Base-by-base conservation (phyloP, 257 asterid genomes). In the Hygrophila difformis region DNA sequence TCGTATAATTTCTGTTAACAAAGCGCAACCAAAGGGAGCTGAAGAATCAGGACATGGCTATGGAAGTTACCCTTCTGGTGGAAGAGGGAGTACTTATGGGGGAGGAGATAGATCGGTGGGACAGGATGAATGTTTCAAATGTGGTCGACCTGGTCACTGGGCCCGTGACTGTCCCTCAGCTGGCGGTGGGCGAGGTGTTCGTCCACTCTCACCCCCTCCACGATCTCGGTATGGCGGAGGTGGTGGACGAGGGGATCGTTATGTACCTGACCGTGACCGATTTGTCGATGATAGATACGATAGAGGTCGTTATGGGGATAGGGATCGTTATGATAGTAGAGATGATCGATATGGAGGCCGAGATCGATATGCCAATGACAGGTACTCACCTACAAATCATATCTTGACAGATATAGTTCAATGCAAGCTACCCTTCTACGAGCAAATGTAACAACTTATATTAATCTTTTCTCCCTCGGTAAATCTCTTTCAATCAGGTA, bases 91-190 rank as follows among this genome's bases (percentile, higher is more conserved):
- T n/a, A n/a, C n/a, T 55, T 59, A 63, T 53, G 87, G 60, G 41
- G 76, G 88, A 19, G 77, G 73, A 44, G 93, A 74, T 46, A 66
- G 86, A 68, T 59, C 93, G 1, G 77, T 56, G 2, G 99, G 96
- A 47, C 99, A 77, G 55, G 96, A 91, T 64, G 88, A 75, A 31
- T 86, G 99, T 75, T 91, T 91, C 81, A 91, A 72, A 73, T 91
- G 99, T 43, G 99, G 99, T 20, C 87, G 99, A 1, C 75, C 95
- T 1, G 99, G 99, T 2, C 99, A 91, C 23, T 91, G 99, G 99
- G 96, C 96, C 26, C 77, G 99, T 17, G 99, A 91, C 55, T 91
- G 96, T 40, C 94, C 96, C 3, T 74, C 86, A 16, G 79, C 69
- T 11, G 89, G 81, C 39, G 93, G 94, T 48, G 81, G 88, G 9